Evolutionary conservation across 306 rosid genomes (phyloP), one percentile per base, ranked within the genome.

Genomic region (Pueraria montana): DNA sequence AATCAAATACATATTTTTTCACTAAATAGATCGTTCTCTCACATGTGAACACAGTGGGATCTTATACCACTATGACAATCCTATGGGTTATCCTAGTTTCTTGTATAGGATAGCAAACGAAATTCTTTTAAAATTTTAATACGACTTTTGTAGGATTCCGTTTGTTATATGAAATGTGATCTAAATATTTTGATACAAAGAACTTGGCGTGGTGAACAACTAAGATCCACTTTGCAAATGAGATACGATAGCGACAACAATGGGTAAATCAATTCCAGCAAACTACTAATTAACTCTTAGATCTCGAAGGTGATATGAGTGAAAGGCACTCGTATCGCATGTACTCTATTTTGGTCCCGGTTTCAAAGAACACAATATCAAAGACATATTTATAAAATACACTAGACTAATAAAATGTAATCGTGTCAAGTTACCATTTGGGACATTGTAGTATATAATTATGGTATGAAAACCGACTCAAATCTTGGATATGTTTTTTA

Each of bases 131-230:
- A 34, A 71, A 59, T 12, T 23, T 27, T 70, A 42, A 50, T 23
- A 53, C 46, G 69, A 72, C 24, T 70, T 71, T 80, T 71, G 18
- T 46, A 65, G 49, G 73, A 61, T 73, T 80, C 73, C 61, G 40
- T n/a, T n/a, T 70, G 48, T 56, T 40, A 56, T 55, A 32, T 24
- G 61, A 52, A 70, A 80, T 80, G 50, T n/a, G 36, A 70, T 43
- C 49, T 20, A 70, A 20, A 70, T 70, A 68, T 68, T 68, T 23
- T 67, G 83, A 79, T 79, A 17, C 77, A 53, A 68, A 68, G 83
- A 79, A 79, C 83, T 67, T 79, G 83, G 69, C 43, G 9, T 67
- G 56, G 30, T 26, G 79, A 77, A 62, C 87, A 75, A 71, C 79
- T 84, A 67, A 26, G 86, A 55, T 77, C 79, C 69, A 42, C 66